Evolutionary conservation across 2,329 filamentous ascomycete species (phyloP).

Genomic region (Immersiporthe knoxdaviesiana): DNA sequence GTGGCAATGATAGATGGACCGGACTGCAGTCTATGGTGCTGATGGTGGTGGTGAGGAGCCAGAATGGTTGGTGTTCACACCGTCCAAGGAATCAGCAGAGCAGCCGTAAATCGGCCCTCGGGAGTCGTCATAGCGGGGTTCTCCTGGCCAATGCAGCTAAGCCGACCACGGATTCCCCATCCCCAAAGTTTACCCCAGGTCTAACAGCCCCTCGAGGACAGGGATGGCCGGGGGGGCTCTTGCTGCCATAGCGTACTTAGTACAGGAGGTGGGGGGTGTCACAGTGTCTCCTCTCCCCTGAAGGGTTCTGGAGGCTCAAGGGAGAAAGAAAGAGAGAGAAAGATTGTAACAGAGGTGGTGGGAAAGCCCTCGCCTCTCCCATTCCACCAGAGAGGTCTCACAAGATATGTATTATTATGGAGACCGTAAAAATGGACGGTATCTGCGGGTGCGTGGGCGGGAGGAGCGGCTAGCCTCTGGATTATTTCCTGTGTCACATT

Average conservation of each 20-base stretch:
- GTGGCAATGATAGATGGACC: not conserved
- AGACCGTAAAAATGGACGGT: not conserved
- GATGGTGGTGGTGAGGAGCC: not conserved
- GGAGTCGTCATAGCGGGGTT: slow-evolving; percentile 19
- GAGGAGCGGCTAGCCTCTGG: slow-evolving; percentile 1
- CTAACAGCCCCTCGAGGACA: slow-evolving; percentile 3
- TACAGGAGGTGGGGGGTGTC: not conserved
- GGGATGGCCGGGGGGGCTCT: not conserved
- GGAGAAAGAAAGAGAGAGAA: too few species aligned
- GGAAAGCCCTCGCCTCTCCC: not conserved
- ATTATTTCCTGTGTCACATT: not conserved
- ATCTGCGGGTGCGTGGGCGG: slow-evolving; percentile 2
- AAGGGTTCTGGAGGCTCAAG: not conserved
- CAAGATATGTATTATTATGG: not conserved
- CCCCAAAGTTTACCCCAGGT: slow-evolving; percentile 15
- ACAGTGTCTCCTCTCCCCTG: not conserved
- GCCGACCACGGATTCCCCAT: slow-evolving; percentile 2
- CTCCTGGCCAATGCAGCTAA: slow-evolving; percentile 7
- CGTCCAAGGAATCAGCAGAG: not conserved
- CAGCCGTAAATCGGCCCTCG: slow-evolving; percentile 16
- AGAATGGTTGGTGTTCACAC: not conserved
- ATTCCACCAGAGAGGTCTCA: not conserved
- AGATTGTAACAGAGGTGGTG: not conserved
- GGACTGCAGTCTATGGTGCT: not conserved
- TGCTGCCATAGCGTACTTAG: not conserved